A percentile compares a stretch with the other conserved stretches of the same genome.
Conservation (phyloP, 176 grass and related monocot species). For the Cocos nucifera region DNA sequence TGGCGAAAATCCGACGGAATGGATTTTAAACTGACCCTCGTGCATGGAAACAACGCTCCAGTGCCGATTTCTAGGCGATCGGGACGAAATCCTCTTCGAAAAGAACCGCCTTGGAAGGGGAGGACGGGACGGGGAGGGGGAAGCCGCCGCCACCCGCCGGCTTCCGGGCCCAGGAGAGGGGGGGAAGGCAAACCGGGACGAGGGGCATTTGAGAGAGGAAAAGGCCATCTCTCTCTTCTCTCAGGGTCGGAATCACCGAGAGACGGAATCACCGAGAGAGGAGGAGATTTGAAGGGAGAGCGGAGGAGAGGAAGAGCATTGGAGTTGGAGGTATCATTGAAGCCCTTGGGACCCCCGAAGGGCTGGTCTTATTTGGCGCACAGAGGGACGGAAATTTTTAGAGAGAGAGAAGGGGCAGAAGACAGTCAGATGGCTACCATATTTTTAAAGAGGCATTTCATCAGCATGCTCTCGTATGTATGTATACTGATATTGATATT, state of each 20-base stretch:
- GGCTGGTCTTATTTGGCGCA: not conserved
- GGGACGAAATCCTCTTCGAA: not conserved
- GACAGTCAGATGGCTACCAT: no score
- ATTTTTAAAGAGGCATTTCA: no score
- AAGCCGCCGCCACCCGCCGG: not conserved
- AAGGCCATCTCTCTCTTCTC: slow-evolving; percentile 24
- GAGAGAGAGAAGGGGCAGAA: no score
- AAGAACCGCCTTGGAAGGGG: slow-evolving; percentile 3
- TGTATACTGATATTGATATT: no score
- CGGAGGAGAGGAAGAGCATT: slow-evolving; percentile 16
- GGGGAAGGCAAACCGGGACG: not conserved
- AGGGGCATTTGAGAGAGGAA: slow-evolving; percentile 32
- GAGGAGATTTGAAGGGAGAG: not conserved
- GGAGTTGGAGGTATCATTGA: slow-evolving; percentile 47
- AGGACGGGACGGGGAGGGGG: not conserved
- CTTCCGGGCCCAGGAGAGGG: no score
- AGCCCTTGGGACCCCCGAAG: slow-evolving; percentile 40
- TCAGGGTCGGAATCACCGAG: slow-evolving; percentile 32
- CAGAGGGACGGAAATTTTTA: no score
- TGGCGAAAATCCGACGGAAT: no score
- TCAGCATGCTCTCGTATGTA: no score
- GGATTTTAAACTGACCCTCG: not conserved
- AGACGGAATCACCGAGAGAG: slow-evolving; percentile 28
- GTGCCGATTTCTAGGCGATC: not conserved
- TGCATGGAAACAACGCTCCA: slow-evolving; percentile 5